Percentiles rank a stretch among this genome's conserved stretches.
These are phyloP conservation scores for Amanita pseudoporphyria DNA, from an alignment of 768 basidiomycete species.

Conservation along the genomic window DNA sequence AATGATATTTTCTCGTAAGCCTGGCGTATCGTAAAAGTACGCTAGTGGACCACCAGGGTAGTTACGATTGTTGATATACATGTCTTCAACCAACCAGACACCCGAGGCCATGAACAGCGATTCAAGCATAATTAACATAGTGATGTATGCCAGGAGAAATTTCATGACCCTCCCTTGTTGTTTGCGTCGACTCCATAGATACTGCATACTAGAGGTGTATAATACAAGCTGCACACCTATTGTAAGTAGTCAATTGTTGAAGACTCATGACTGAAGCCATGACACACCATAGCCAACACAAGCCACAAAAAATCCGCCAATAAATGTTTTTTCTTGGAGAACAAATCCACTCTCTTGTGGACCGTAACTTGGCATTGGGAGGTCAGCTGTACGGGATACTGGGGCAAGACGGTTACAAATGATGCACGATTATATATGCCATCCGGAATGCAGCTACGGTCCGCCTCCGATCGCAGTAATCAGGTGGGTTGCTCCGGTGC, in stretches of 20 bases:
- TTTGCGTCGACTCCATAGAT: slow-evolving; percentile 3
- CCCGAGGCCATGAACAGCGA: slow-evolving; percentile 29
- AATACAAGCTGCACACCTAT: slow-evolving; percentile 1
- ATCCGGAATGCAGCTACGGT: too few relatives aligned
- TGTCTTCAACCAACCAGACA: slow-evolving; percentile 29
- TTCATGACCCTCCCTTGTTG: neutral
- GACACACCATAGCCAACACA: slow-evolving; percentile 1
- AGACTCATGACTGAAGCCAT: too few relatives aligned
- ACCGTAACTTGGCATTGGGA: neutral
- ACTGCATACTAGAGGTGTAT: neutral
- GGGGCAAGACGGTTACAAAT: too few relatives aligned
- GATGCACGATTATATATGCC: too few relatives aligned
- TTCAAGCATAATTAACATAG: slow-evolving; percentile 26
- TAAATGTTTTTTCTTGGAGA: neutral
- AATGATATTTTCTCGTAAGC: slow-evolving; percentile 31
- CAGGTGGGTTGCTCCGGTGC: too few relatives aligned
- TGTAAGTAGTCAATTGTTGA: neutral
- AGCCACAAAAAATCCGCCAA: neutral
- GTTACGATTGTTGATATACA: slow-evolving; percentile 33
- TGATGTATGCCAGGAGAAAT: slow-evolving; percentile 26
- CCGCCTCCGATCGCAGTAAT: too few relatives aligned
- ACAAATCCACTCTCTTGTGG: neutral
- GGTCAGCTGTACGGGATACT: too few relatives aligned
- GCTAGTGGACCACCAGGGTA: slow-evolving; percentile 34
- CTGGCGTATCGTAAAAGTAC: slow-evolving; percentile 28